These are phyloP conservation scores for Lepidium sativum DNA, from an alignment of 345 rosid species.

Conservation along the genomic window DNA sequence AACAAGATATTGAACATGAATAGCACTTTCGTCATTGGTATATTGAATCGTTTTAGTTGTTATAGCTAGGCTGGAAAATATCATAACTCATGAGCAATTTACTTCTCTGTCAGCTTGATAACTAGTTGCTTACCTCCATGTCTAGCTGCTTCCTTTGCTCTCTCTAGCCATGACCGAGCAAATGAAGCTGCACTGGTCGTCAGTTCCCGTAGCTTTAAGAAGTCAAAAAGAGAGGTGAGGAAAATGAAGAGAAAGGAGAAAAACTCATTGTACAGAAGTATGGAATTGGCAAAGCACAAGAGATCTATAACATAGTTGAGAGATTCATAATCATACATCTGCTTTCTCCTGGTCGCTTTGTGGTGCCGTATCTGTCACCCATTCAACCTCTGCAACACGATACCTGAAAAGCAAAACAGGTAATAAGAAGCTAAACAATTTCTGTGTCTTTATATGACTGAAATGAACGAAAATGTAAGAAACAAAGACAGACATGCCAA, in stretches of 20 bases:
- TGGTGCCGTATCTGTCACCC: slow-evolving; percentile 70
- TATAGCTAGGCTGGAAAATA: not conserved
- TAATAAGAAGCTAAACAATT: not conserved
- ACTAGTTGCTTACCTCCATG: slow-evolving; percentile 35
- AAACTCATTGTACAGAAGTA: not conserved
- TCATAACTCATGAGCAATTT: not conserved
- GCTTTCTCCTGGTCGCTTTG: slow-evolving; percentile 34
- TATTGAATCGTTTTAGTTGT: not conserved
- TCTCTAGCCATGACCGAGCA: slow-evolving; percentile 62
- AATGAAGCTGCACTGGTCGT: slow-evolving; percentile 52
- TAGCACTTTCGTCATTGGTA: not conserved
- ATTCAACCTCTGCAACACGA: slow-evolving; percentile 88
- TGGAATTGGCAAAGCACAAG: not conserved
- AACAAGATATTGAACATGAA: not conserved
- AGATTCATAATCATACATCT: slow-evolving; percentile 36
- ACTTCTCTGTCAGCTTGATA: not conserved
- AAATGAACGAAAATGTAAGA: not conserved
- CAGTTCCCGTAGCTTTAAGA: slow-evolving; percentile 59
- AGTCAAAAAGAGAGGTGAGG: slow-evolving; percentile 4
- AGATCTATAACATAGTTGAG: not conserved
- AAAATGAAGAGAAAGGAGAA: not conserved
- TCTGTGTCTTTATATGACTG: not conserved
- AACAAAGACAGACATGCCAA: not conserved
- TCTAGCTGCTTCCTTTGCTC: slow-evolving; percentile 62
- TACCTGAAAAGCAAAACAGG: slow-evolving; percentile 40